Evolutionary conservation across 768 basidiomycete species (phyloP), one percentile per base, ranked within the genome.

Genomic region (Russula virescens): DNA sequence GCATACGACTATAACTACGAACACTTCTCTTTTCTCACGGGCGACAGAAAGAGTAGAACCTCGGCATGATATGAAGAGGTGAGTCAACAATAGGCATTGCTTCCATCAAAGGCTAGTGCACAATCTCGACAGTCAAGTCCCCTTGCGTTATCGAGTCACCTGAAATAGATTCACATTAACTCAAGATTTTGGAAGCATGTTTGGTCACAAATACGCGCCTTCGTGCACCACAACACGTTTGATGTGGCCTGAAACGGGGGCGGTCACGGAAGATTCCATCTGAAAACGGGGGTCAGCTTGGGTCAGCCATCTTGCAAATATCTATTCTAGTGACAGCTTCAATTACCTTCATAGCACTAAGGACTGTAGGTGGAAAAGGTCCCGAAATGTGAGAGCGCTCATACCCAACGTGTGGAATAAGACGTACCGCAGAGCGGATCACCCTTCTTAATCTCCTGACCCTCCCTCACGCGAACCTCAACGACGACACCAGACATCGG

Each of bases 401-500:
- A 57, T 62, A 42, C 28, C 43, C 50, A 14, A 47, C n/a, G 45
- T 60, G 26, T 53, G 51, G 25, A 64, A 66, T 58, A 67, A 62
- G 47, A 83, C 87, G 76, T 74, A 90, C 89, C 86, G 75, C 90
- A 90, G 66, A 98, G 78, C 61, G 96, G 94, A 78, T 99, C 97
- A 55, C 97, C 97, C 77, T 94, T 96, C 85, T 89, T 95, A 75
- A 99, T 94, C 72, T 96, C 93, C 62, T 95, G 89, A 25, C 94
- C 94, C 75, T 98, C 97, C 78, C 97, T 96, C 63, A 98, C 95
- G 70, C 96, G 82, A 52, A 99, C 94, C 74, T 99, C 97, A 19
- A 99, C 91, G 58, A 98, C 94, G 54, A 98, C 96, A 74, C 95
- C 97, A 61, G 92, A 93, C 94, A 97, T 96, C 3, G 94, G 92